These are phyloP conservation scores for Magnusiomyces tetraspermus DNA, from an alignment of 1,139 yeast genomes.

Conservation along the genomic window DNA sequence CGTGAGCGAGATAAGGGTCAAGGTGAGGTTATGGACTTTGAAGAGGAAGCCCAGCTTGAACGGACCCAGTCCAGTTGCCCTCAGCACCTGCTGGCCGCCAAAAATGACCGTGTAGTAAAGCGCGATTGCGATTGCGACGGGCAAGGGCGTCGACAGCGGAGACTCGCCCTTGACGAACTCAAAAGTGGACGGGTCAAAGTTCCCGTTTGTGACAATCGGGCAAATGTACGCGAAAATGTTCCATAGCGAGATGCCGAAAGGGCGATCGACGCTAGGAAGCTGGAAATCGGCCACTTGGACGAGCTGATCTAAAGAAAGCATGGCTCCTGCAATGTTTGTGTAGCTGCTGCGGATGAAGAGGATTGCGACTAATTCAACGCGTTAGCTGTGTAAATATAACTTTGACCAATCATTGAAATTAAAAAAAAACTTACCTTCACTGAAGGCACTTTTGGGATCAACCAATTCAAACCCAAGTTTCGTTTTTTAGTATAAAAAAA, in stretches of 20 bases:
- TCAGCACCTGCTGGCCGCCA: constrained; percentile 63
- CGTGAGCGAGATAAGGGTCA: constrained; percentile 60
- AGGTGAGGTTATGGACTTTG: constrained; percentile 71
- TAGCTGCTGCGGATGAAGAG: background rate
- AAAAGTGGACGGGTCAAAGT: constrained; percentile 41
- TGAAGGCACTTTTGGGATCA: background rate
- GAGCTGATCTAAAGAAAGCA: background rate
- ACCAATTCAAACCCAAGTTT: too few relatives aligned
- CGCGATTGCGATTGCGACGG: constrained; percentile 52
- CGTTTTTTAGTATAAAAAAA: too few relatives aligned
- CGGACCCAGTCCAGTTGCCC: constrained; percentile 47
- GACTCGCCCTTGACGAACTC: constrained; percentile 49
- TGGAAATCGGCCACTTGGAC: constrained; percentile 11
- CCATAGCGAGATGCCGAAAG: constrained; percentile 88
- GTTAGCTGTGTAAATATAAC: background rate
- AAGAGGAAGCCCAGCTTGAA: constrained; percentile 62
- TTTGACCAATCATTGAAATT: too few relatives aligned
- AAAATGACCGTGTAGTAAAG: constrained; percentile 72
- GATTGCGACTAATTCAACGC: background rate
- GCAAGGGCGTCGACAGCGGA: constrained; percentile 45
- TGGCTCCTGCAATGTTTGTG: too few relatives aligned
- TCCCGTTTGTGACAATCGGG: constrained; percentile 39
- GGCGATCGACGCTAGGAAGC: constrained; percentile 63
- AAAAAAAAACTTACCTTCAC: background rate
- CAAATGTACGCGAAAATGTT: constrained; percentile 63